Percentiles rank a stretch among this genome's conserved stretches.
phyloP scores from a whole-genome alignment of 2,329 filamentous ascomycete genomes.

The Hymenoscyphus linearis region DNA sequence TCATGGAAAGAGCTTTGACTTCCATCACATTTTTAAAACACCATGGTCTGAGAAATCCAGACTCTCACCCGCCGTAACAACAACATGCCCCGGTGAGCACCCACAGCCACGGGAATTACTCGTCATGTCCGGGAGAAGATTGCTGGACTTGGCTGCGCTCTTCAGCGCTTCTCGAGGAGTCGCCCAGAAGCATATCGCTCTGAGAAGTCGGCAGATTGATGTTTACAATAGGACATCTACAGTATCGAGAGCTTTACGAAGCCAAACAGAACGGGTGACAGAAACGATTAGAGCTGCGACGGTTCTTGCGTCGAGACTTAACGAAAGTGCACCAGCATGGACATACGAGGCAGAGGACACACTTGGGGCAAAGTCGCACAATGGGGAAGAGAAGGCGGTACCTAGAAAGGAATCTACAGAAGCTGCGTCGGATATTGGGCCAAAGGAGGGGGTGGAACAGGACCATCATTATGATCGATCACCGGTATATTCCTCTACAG shows the following conservation, averaged over 20 bases:
- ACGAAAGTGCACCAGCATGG: conserved; percentile 38
- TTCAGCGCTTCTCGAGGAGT: conserved; percentile 65
- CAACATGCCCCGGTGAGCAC: conserved; percentile 19
- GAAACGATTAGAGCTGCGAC: conserved; percentile 56
- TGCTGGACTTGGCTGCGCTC: conserved; percentile 66
- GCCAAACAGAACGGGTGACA: conserved; percentile 55
- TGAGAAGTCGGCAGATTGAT: conserved; percentile 55
- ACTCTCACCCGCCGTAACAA: neutral
- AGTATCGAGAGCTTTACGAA: conserved; percentile 56
- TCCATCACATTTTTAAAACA: conserved; percentile 4
- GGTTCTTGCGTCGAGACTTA: conserved; percentile 52
- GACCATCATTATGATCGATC: conserved; percentile 46
- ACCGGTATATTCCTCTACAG: conserved; percentile 35
- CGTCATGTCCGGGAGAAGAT: conserved; percentile 54
- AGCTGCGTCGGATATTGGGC: conserved; percentile 13
- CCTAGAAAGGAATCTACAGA: conserved; percentile 30
- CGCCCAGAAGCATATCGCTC: conserved; percentile 55
- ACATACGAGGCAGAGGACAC: conserved; percentile 19
- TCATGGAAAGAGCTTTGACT: neutral
- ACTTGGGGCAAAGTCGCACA: conserved; percentile 18
- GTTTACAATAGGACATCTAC: conserved; percentile 60
- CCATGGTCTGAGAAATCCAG: neutral
- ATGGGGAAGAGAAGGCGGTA: conserved; percentile 13
- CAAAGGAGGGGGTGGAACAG: conserved; percentile 39
- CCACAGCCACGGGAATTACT: conserved; percentile 2